Percentiles rank a stretch among this genome's conserved stretches.
Evolutionary conservation across 2,329 filamentous ascomycete genomes (phyloP).

Genomic region (Xenosphaeropsis pyriputrescens): DNA sequence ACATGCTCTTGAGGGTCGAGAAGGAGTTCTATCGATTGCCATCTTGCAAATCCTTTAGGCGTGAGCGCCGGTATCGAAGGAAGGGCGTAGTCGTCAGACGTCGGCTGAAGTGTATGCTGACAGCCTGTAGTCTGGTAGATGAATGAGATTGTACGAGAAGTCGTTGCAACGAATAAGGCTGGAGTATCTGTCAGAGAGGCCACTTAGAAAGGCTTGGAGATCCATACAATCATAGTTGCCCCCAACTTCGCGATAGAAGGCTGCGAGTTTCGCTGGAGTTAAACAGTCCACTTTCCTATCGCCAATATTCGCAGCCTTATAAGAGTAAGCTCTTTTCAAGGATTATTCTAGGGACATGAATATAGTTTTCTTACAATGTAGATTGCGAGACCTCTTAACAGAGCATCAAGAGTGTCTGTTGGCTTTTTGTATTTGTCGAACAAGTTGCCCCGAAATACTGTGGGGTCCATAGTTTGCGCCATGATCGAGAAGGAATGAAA

Average conservation of each 20-base stretch:
- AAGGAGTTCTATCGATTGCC: conserved; percentile 84
- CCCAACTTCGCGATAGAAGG: conserved; percentile 62
- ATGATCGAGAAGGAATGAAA: background rate
- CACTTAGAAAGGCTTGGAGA: conserved; percentile 1
- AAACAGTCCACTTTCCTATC: conserved; percentile 36
- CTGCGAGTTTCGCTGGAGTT: conserved; percentile 56
- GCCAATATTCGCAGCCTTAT: conserved; percentile 40
- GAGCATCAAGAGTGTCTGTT: conserved; percentile 48
- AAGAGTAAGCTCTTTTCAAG: conserved; percentile 8
- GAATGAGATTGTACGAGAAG: conserved; percentile 64
- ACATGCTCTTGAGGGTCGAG: conserved; percentile 82
- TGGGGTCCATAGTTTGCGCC: conserved; percentile 8
- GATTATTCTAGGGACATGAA: background rate
- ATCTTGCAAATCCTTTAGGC: conserved; percentile 72
- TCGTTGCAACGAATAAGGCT: conserved; percentile 66
- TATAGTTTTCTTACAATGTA: conserved; percentile 42
- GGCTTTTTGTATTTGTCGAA: conserved; percentile 55
- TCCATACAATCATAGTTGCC: conserved; percentile 55
- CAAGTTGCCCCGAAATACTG: conserved; percentile 44
- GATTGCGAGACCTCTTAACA: conserved; percentile 52
- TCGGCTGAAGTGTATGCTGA: conserved; percentile 72
- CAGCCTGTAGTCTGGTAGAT: conserved; percentile 89
- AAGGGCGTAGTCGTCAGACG: conserved; percentile 50
- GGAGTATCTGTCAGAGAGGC: conserved; percentile 6
- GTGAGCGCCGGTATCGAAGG: conserved; percentile 77